Evolutionary conservation across 306 rosid genomes (phyloP).

Genomic region (Cercis canadensis): DNA sequence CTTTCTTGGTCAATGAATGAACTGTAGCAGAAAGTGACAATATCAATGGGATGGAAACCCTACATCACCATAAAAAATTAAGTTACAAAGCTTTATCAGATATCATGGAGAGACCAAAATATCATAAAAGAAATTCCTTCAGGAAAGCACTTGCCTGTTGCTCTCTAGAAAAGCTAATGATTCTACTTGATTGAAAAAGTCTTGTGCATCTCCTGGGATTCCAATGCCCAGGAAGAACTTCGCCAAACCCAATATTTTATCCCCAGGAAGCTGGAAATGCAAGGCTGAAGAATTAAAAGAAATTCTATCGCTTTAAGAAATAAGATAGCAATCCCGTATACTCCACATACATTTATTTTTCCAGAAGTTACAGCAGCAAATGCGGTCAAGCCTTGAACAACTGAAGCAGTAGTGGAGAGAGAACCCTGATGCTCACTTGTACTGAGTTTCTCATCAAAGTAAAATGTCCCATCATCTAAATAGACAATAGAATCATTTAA

Average conservation of each 20-base stretch:
- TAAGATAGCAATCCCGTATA: slow-evolving; percentile 12
- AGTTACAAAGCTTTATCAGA: slow-evolving; percentile 23
- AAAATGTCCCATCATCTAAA: slow-evolving; percentile 87
- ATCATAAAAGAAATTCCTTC: slow-evolving; percentile 6
- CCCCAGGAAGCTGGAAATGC: slow-evolving; percentile 74
- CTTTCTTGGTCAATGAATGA: slow-evolving; percentile 77
- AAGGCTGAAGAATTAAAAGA: slow-evolving; percentile 46
- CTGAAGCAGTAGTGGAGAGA: slow-evolving; percentile 89
- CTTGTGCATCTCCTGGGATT: slow-evolving; percentile 89
- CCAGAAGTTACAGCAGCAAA: slow-evolving; percentile 74
- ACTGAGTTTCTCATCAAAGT: slow-evolving; percentile 88
- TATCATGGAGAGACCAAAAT: slow-evolving; percentile 20
- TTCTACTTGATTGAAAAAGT: slow-evolving; percentile 88
- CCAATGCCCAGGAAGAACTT: slow-evolving; percentile 92
- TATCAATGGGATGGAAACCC: slow-evolving; percentile 83
- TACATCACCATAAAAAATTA: slow-evolving; percentile 47
- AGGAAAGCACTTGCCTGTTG: slow-evolving; percentile 65
- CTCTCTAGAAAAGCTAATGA: slow-evolving; percentile 80
- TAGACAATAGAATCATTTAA: slow-evolving; percentile 26
- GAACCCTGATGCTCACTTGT: slow-evolving; percentile 73
- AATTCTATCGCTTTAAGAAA: slow-evolving; percentile 17
- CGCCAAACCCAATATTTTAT: slow-evolving; percentile 87
- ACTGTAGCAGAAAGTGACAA: slow-evolving; percentile 87
- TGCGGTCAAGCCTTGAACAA: slow-evolving; percentile 82
- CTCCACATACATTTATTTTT: slow-evolving; percentile 70